A percentile compares a stretch with the other conserved stretches of the same genome.
Conservation (phyloP, 2,329 filamentous ascomycete species). For the Cordyceps cicadae region DNA sequence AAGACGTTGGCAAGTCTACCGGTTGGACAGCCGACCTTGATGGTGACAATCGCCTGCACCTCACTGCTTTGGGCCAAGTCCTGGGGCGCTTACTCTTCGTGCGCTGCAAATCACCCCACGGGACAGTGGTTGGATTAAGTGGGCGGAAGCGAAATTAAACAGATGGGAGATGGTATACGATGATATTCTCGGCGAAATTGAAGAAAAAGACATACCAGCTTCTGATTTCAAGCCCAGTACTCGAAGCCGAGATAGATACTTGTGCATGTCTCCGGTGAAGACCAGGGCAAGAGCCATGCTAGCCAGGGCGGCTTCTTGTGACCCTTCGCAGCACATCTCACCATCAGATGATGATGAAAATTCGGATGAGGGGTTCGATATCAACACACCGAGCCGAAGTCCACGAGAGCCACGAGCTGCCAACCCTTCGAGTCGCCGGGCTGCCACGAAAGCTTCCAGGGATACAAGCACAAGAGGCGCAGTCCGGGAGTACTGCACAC, state of each 20-base stretch:
- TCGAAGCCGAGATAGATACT: neutral
- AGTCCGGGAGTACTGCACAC: neutral
- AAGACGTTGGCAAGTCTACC: neutral
- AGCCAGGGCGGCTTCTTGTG: neutral
- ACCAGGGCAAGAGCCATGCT: neutral
- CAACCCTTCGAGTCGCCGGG: neutral
- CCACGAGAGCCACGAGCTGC: constrained; percentile 15
- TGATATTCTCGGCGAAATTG: constrained; percentile 1
- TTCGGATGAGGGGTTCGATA: neutral
- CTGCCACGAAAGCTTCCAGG: neutral
- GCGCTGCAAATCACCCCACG: neutral
- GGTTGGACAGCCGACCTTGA: neutral
- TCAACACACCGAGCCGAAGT: constrained; percentile 12
- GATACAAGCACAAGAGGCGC: neutral
- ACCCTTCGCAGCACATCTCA: neutral
- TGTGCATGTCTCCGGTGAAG: neutral
- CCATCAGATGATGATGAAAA: neutral
- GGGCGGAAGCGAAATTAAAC: neutral
- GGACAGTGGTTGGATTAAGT: neutral
- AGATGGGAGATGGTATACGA: constrained; percentile 7
- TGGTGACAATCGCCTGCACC: neutral
- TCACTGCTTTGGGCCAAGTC: constrained; percentile 1
- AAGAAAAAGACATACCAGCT: neutral
- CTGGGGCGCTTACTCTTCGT: constrained; percentile 3
- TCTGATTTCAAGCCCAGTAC: neutral